Evolutionary conservation across 768 basidiomycete genomes (phyloP), one percentile per base, ranked within the genome.

Genomic region (Mrakia blollopis): DNA sequence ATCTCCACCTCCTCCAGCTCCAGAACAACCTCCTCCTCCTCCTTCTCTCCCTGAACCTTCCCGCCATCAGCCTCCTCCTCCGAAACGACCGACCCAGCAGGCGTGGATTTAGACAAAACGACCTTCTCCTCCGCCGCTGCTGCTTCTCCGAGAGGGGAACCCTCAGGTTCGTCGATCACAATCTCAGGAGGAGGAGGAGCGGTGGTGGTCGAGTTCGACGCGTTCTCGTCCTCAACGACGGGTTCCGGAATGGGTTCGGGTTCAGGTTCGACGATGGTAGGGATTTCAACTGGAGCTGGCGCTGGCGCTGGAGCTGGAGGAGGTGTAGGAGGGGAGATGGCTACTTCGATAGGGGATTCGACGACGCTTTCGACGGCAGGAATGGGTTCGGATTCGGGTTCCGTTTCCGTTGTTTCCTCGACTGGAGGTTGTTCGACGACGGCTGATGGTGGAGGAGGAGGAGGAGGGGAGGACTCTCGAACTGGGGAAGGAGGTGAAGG

Each of bases 271-370:
- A 41, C 21, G 39, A 57, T 35, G 0, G 70, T 54, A 13, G 50
- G 70, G 25, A 28, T n/a, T n/a, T n/a, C n/a, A n/a, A n/a, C n/a
- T n/a, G n/a, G n/a, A n/a, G n/a, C n/a, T n/a, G n/a, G n/a, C n/a
- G n/a, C n/a, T n/a, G n/a, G n/a, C n/a, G n/a, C n/a, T n/a, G n/a
- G n/a, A n/a, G 16, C 47, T 7, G 30, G 70, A 41, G 70, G 54
- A 54, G 70, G 70, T 0, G 54, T 52, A 23, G 50, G 70, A 7
- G 70, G 54, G n/a, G 70, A 72, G 50, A 57, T 52, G 35, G 54
- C 44, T 21, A 57, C 70, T 41, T 57, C 54, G 70, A 50, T 57
- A 28, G 50, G 47, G 18, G 70, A 35, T 54, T 72, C 50, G n/a
- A 72, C 47, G 28, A 50, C 50, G 32, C 39, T 44, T 5, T 72